Base-by-base conservation (phyloP, 1,139 yeast genomes). In the Zygosaccharomyces pseudobailii region DNA sequence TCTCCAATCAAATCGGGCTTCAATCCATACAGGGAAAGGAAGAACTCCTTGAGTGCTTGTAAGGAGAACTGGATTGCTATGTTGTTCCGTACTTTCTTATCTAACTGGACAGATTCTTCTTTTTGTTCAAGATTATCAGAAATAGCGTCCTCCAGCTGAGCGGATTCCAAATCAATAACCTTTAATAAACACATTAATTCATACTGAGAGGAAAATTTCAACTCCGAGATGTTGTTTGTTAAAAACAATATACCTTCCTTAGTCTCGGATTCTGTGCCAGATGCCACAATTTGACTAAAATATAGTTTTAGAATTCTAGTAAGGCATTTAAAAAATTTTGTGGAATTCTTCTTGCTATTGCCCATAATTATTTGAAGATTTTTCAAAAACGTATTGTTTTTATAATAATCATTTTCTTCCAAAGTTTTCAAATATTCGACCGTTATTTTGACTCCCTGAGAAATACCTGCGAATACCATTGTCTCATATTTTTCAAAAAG, bases 401-500 rank as follows among this genome's bases (percentile, higher is more conserved):
- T 70, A 59, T 23, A 69, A 52, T 27, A 59, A 53, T 45, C 36
- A 2, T 9, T 20, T 0, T 38, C 43, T n/a, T 48, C 42, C 9
- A 52, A 28, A 7, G 34, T 24, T 24, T 58, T 62, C 22, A 77
- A 62, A 58, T 79, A 81, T 1, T 65, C 59, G 3, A 76, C 73
- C 0, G 88, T 86, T 27, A 72, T 53, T 44, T 69, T 75, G n/a
- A 87, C 62, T 0, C 92, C 92, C 51, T 82, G 86, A 1, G 72
- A 63, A 55, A 85, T 81, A 48, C 82, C 75, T 2, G 82, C 69
- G 47, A 84, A 89, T 24, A 85, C 75, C 58, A 88, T 70, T 1
- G 88, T 78, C 59, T 85, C 90, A 58, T 85, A 81, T 53, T 80
- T 84, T 20, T 77, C 82, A 55, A 76, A 79, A 7, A 87, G 61